Base-by-base conservation (phyloP, 495 filamentous ascomycete species). In the Daldinia grandis region DNA sequence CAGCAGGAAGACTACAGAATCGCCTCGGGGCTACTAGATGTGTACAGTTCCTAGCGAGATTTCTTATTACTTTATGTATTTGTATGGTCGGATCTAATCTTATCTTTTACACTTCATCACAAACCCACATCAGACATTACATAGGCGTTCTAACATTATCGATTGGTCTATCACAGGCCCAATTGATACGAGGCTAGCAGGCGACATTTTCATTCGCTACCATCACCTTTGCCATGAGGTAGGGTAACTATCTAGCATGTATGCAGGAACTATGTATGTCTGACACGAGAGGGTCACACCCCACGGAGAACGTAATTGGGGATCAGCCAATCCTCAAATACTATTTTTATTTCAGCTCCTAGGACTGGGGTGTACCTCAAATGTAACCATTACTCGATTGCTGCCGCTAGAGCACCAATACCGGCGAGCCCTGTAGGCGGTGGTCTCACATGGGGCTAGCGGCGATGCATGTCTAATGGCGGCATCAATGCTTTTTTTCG, bases 1-100 rank as follows among this genome's bases (percentile, higher is more conserved):
- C 7, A 44, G 21, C 12, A 65, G 54, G 31, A 62, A 66, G 40
- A 66, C 49, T 56, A 31, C 21, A 53, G 53, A 21, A 63, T 40
- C 3, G 69, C 69, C 69, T 55, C 63, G 33, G 19, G 69, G 68
- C 68, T 57, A 51, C 21, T 62, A 70, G 56, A 67, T 19, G 49
- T 58, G 31, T 58, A 62, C 40, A 31, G 47, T 60, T 60, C 47
- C 12, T 56, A 49, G 25, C 47, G 15, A 9, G 25, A 17, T 35
- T 44, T 62, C 14, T n/a, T 17, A 55, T 55, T 9, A 30, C 28
- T 55, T 35, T 17, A 27, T 55, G 31, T 33, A 33, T n/a, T 37
- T 17, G 14, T 24, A 30, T 55, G 24, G 4, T 44, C 3, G 54
- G 44, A 31, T 33, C 1, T 35, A 54, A 58, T 44, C 3, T 40